Base-by-base conservation (phyloP, 805 yeast species). In the Candida peoriensis region DNA sequence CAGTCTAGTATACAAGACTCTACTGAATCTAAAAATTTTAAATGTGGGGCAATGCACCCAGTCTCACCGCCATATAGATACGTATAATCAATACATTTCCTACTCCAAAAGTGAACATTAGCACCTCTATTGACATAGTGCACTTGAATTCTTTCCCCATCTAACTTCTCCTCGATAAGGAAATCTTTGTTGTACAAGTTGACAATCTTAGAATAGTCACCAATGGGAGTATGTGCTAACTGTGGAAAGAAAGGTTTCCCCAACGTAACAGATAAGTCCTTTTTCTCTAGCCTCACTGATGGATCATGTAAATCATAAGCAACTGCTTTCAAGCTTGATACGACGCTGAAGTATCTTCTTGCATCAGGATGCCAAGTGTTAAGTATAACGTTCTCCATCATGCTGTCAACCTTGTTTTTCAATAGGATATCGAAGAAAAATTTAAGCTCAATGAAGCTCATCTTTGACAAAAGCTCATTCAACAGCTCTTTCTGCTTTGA, bases 101-200 rank as follows among this genome's bases (percentile, higher is more conserved):
- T 67, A 33, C 85, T 77, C 60, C 60, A 57, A 20, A 46, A 52
- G 28, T 46, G 51, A n/a, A 56, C 48, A 22, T 38, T 40, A 24
- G 50, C 47, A 9, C 72, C 79, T 38, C 53, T 53, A 8, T 74
- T 60, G 22, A 39, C 38, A 61, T 77, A 74, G 54, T 90, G 98
- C 30, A 88, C 45, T 35, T 85, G 79, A 47, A 86, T 76, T 45
- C 98, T 62, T 56, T 90, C 97, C 3, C 97, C 98, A 57, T 90
- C 97, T 61, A 88, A 71, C 54, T 90, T 90, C 54, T 90, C 97
- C 51, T 90, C 97, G 8, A 90, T 75, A 34, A 68, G 70, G 48
- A 87, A 86, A 18, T 67, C 62, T 42, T 57, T 18, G 30, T 55
- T 16, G 51, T 83, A 62, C 17, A 57, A 61, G 7, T 57, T 48